Base-by-base conservation (phyloP, 176 grass and related monocot species). In the Ampelocalamus luodianensis region DNA sequence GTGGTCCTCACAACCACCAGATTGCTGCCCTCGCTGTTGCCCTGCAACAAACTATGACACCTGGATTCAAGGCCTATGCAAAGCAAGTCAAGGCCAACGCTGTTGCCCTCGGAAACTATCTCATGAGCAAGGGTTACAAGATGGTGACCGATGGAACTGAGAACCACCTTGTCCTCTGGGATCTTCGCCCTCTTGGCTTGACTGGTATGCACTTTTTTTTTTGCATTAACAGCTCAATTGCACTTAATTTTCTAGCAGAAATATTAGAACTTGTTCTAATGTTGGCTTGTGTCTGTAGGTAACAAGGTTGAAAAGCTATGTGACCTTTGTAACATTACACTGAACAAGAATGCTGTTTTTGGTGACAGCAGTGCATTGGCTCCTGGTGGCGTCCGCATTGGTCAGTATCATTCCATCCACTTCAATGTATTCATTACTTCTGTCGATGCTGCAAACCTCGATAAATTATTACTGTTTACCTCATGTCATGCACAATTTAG, bases 81-180 rank as follows among this genome's bases (percentile, higher is more conserved):
- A 96, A 99, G 89, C 96, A 96, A 85, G 90, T 99, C 56, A 99
- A 90, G 83, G 91, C 93, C 12, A 99, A 99, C 20, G 93, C 96
- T 63, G 96, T 94, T 80, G 93, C 96, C 8, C 83, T 96, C 53
- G 96, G 93, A 64, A 94, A 99, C 18, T 96, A 94, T 88, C 89
- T 99, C 74, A 99, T 94, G 93, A 99, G 77, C 88, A 99, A 99
- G 77, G 91, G 96, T 61, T 99, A 99, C 90, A 99, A 96, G 83
- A 89, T 99, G 84, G 96, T 99, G 27, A 99, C 96, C 8, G 91
- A 94, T 85, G 96, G 96, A 79, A 99, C 96, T 51, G 96, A 99
- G 82, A 99, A 99, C 78, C 96, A 99, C 61, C 93, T 99, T 90
- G 96, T 99, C 61, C 91, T 99, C 62, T 99, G 96, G 96, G 96